Evolutionary conservation across 139 green algal species (phyloP).

Genomic region (Chlamydomonas incerta): DNA sequence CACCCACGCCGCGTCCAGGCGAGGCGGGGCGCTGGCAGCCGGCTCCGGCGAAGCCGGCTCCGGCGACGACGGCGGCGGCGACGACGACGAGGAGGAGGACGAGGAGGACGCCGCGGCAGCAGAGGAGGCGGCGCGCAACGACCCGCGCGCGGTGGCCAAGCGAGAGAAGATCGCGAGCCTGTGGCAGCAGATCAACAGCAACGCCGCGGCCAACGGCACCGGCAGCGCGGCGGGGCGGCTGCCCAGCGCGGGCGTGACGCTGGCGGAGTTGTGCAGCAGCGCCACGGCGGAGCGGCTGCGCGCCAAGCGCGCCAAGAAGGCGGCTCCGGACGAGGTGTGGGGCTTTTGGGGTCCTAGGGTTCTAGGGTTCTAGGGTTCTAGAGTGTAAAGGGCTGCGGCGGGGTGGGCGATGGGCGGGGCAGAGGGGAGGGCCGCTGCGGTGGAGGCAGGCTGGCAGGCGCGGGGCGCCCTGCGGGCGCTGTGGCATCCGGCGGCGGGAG

Average conservation of each 20-base stretch:
- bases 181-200: conserved; percentile 17
- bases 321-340: background rate
- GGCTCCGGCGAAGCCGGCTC: background rate
- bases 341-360: too few relatives aligned
- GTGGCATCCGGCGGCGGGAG: too few relatives aligned
- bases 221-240: background rate
- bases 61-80: background rate
- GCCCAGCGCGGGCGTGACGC: background rate
- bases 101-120: background rate
- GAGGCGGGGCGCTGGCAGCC: background rate
- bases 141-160: conserved; percentile 6
- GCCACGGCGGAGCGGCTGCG: background rate
- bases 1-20: background rate
- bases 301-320: conserved; percentile 45
- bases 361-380: too few relatives aligned
- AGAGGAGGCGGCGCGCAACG: background rate
- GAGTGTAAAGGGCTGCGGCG: background rate
- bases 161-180: conserved; percentile 4
- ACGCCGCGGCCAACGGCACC: conserved; percentile 14
- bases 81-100: background rate
- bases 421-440: too few relatives aligned
- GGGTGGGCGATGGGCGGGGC: too few relatives aligned
- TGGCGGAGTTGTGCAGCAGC: conserved; percentile 3
- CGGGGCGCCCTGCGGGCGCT: too few relatives aligned
- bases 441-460: too few relatives aligned